Evolutionary conservation across 148 eudicot species (phyloP).

Genomic region (Camellia sinensis): DNA sequence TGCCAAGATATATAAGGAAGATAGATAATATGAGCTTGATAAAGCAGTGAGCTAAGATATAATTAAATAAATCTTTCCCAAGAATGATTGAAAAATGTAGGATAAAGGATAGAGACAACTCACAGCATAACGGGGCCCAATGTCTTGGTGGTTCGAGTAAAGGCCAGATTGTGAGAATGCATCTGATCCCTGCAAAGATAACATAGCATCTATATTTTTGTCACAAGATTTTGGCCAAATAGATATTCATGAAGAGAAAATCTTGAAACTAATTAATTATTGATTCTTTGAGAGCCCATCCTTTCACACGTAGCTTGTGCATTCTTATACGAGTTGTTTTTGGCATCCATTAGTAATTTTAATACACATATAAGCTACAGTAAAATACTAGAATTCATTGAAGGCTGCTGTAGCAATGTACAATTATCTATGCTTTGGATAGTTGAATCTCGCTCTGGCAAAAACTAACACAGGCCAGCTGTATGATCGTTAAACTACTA

Average conservation of each 20-base stretch:
- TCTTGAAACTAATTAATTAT: not conserved
- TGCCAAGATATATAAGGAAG: not conserved
- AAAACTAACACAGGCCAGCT: not conserved
- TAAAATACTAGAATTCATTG: not conserved
- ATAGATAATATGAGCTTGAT: not conserved
- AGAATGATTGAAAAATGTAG: not conserved
- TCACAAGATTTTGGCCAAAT: constrained; percentile 3
- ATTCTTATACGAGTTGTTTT: not conserved
- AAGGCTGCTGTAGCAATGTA: not conserved
- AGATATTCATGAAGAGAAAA: not conserved
- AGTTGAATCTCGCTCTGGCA: not conserved
- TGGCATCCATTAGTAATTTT: not conserved
- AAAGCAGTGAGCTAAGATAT: not conserved
- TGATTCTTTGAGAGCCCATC: not conserved
- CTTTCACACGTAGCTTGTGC: too few relatives aligned
- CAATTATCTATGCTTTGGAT: not conserved
- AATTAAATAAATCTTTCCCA: not conserved
- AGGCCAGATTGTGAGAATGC: constrained; percentile 97
- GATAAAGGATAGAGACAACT: constrained; percentile 29
- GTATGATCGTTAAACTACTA: not conserved
- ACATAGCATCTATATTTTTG: not conserved
- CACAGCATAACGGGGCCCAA: constrained; percentile 94
- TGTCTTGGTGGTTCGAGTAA: constrained; percentile 98
- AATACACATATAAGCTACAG: not conserved
- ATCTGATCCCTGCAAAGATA: constrained; percentile 71